Evolutionary conservation across 495 filamentous ascomycete genomes (phyloP).

Genomic region (Neurospora africana): DNA sequence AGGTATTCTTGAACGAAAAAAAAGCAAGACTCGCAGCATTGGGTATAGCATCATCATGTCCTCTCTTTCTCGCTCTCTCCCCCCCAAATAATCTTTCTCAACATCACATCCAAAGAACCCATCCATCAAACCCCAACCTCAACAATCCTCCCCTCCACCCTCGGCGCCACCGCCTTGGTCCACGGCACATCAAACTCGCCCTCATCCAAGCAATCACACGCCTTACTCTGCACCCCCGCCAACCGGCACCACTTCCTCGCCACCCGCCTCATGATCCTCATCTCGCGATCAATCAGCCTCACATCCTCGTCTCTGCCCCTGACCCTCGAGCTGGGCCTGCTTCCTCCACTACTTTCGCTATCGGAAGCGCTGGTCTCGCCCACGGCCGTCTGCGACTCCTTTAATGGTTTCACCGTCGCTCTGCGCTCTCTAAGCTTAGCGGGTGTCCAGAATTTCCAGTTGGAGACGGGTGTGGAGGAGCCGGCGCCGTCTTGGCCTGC

Average conservation of each 20-base stretch:
- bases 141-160: constrained; percentile 63
- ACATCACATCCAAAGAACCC: not conserved
- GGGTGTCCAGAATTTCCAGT: constrained; percentile 34
- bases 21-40: too few relatives aligned
- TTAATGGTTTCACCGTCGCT: constrained; percentile 13
- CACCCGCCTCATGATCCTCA: constrained; percentile 46
- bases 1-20: too few relatives aligned
- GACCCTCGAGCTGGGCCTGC: not conserved
- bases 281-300: constrained; percentile 23
- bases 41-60: too few relatives aligned
- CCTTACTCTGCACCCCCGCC: constrained; percentile 45
- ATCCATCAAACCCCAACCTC: constrained; percentile 11
- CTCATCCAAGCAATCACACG: constrained; percentile 36
- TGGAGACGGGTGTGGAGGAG: not conserved
- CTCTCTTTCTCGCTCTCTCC: too few relatives aligned
- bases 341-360: not conserved
- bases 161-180: constrained; percentile 69
- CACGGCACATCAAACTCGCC: constrained; percentile 57
- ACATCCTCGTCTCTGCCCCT: constrained; percentile 12
- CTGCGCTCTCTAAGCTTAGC: constrained; percentile 32
- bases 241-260: constrained; percentile 66
- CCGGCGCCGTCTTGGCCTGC: not conserved
- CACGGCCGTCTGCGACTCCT: constrained; percentile 19
- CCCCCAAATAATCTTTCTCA: not conserved
- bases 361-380: constrained; percentile 23